A percentile compares a stretch with the other conserved stretches of the same genome.
These are phyloP conservation scores for Leccinum fuscescens DNA, from an alignment of 1,284 basidiomycete species.

Conservation along the genomic window DNA sequence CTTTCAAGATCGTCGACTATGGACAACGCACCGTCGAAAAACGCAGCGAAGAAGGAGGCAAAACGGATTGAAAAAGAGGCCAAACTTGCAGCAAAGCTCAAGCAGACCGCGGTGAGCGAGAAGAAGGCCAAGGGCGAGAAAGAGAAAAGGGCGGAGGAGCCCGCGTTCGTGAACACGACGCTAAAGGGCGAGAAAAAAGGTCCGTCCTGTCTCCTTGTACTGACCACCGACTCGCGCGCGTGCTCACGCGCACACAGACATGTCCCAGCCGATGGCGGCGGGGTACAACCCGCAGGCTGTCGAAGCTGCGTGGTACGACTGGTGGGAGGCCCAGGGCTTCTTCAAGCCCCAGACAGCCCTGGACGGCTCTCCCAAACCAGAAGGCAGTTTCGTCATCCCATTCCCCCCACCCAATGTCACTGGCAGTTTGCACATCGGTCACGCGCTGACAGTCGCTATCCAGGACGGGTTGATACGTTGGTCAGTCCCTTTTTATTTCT, in stretches of 20 bases:
- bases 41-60: slow-evolving; percentile 70
- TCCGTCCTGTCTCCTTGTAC: slow-evolving; percentile 26
- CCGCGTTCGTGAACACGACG: slow-evolving; percentile 81
- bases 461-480: slow-evolving; percentile 90
- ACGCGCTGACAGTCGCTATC: slow-evolving; percentile 90
- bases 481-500: slow-evolving; percentile 40
- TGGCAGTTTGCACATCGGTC: slow-evolving; percentile 94
- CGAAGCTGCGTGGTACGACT: no score
- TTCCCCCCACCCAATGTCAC: slow-evolving; percentile 99
- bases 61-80: slow-evolving; percentile 72
- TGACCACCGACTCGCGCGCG: not conserved
- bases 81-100: slow-evolving; percentile 78
- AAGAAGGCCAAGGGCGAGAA: slow-evolving; percentile 78
- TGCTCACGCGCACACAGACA: slow-evolving; percentile 31
- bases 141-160: slow-evolving; percentile 69
- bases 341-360: no score
- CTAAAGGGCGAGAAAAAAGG: slow-evolving; percentile 91
- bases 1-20: not conserved
- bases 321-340: no score
- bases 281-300: no score
- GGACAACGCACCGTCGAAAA: not conserved
- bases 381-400: slow-evolving; percentile 37
- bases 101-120: slow-evolving; percentile 46
- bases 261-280: no score
- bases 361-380: no score